Conservation (phyloP, 768 basidiomycete genomes). For the Royoungia palumana region DNA sequence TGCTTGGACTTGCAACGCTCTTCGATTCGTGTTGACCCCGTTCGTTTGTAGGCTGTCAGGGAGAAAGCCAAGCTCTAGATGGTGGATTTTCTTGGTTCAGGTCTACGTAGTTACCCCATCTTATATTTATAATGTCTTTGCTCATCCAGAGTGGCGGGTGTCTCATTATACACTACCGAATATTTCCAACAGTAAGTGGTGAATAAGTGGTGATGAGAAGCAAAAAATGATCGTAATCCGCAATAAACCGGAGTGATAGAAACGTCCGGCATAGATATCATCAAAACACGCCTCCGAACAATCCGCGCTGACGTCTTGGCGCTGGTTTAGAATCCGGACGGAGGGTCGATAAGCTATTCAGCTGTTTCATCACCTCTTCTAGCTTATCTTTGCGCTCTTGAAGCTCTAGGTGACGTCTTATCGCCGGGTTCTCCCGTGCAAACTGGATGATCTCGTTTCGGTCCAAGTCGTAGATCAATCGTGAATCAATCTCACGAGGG, state of each 20-base stretch:
- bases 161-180: slow-evolving; percentile 14
- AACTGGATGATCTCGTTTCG: slow-evolving; percentile 86
- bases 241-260: background rate
- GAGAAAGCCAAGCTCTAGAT: slow-evolving; percentile 42
- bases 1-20: background rate
- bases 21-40: background rate
- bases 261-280: slow-evolving; percentile 24
- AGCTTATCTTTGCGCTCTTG: slow-evolving; percentile 98
- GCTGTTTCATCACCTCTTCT: slow-evolving; percentile 95
- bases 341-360: slow-evolving; percentile 87
- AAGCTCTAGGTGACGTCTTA: slow-evolving; percentile 83
- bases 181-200: background rate
- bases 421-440: slow-evolving; percentile 91
- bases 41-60: slow-evolving; percentile 27
- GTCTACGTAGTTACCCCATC: too few relatives aligned
- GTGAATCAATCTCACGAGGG: slow-evolving; percentile 94
- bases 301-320: slow-evolving; percentile 69
- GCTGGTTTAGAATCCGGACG: slow-evolving; percentile 77
- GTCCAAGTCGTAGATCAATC: slow-evolving; percentile 90
- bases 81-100: too few relatives aligned
- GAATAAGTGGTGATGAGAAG: too few relatives aligned
- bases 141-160: slow-evolving; percentile 15
- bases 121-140: background rate
- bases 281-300: slow-evolving; percentile 76
- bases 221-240: slow-evolving; percentile 10